These are phyloP conservation scores for Malus hybrid DNA, from an alignment of 331 rosid species.

Conservation along the genomic window DNA sequence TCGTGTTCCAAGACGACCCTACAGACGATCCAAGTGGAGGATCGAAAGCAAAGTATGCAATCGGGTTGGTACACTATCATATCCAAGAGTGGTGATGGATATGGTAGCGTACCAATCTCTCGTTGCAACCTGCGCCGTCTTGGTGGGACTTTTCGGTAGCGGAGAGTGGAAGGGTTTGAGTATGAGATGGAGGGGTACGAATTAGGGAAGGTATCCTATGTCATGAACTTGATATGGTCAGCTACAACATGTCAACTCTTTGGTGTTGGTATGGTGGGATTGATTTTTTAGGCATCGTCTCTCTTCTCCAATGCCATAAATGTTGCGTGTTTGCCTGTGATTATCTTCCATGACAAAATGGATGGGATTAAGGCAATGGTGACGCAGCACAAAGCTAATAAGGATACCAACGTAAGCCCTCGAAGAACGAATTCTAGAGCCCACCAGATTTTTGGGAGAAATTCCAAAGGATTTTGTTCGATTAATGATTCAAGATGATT, in stretches of 20 bases:
- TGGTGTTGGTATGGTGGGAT: slow-evolving; percentile 42
- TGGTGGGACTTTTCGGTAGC: slow-evolving; percentile 55
- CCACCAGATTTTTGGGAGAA: too few species aligned
- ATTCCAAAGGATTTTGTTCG: too few species aligned
- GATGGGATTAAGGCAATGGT: slow-evolving; percentile 47
- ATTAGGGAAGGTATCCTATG: slow-evolving; percentile 43
- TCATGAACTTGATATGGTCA: slow-evolving; percentile 38
- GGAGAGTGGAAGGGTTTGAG: slow-evolving; percentile 54
- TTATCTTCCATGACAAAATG: slow-evolving; percentile 52
- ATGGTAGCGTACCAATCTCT: slow-evolving; percentile 25
- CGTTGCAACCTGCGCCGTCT: slow-evolving; percentile 20
- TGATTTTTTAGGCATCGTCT: slow-evolving; percentile 60
- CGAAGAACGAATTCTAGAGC: too few species aligned
- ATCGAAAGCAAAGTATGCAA: slow-evolving; percentile 34
- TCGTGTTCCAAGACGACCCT: slow-evolving; percentile 30
- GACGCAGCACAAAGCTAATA: too few species aligned
- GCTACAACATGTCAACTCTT: slow-evolving; percentile 46
- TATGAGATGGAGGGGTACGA: slow-evolving; percentile 46
- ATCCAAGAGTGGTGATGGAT: slow-evolving; percentile 43
- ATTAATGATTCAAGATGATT: too few species aligned
- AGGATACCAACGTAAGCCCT: too few species aligned
- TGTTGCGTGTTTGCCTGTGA: slow-evolving; percentile 44
- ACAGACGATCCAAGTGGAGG: neutral
- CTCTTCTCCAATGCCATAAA: slow-evolving; percentile 56
- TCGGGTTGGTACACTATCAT: slow-evolving; percentile 27